Evolutionary conservation across 495 filamentous ascomycete genomes (phyloP).

Genomic region (Penicillium canescens): DNA sequence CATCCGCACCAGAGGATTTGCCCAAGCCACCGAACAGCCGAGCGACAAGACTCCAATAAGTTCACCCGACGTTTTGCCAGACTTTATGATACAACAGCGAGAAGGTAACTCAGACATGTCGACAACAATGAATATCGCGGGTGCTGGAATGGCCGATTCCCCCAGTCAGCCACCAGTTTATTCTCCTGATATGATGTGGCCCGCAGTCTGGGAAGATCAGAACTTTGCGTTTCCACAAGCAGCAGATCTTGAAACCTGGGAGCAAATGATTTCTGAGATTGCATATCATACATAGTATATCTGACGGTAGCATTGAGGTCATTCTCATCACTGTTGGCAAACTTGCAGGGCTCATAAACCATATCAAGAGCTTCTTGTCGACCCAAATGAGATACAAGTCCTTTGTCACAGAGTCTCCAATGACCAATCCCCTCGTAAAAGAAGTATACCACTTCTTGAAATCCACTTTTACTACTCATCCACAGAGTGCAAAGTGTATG

Average conservation of each 20-base stretch:
- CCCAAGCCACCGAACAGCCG: slow-evolving; percentile 2
- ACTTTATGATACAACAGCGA: neutral
- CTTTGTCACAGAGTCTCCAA: too few relatives aligned
- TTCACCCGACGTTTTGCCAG: neutral
- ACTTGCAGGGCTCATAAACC: too few relatives aligned
- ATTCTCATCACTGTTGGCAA: neutral
- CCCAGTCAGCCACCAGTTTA: slow-evolving; percentile 3
- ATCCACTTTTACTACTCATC: too few relatives aligned
- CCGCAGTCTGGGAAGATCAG: slow-evolving; percentile 17
- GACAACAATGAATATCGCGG: neutral
- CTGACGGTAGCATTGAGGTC: neutral
- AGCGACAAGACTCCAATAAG: neutral
- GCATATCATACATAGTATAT: slow-evolving; percentile 14
- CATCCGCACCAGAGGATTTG: slow-evolving; percentile 7
- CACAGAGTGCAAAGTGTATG: too few relatives aligned
- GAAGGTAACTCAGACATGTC: neutral
- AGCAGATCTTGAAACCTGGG: slow-evolving; percentile 17
- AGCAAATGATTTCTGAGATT: slow-evolving; percentile 21
- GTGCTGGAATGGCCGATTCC: neutral
- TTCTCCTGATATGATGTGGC: slow-evolving; percentile 16
- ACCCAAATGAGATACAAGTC: too few relatives aligned
- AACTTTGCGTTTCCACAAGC: slow-evolving; percentile 19
- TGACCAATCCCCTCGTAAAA: too few relatives aligned
- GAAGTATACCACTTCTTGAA: too few relatives aligned
- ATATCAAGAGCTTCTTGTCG: too few relatives aligned